Base-by-base conservation (phyloP, 768 basidiomycete genomes). In the Dictyophora rubrovolvata region DNA sequence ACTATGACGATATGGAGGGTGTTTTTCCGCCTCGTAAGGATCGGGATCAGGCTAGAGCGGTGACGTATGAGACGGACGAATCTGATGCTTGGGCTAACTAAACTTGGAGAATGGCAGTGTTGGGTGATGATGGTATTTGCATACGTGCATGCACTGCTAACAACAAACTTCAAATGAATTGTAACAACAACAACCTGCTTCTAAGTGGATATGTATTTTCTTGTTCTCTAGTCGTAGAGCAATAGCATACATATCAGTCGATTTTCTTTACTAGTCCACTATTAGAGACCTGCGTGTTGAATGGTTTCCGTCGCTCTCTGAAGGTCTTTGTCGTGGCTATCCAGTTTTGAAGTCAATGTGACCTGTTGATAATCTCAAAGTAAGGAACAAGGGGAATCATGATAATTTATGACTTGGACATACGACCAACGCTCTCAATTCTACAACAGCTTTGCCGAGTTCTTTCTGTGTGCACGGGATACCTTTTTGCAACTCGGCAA, bases 1-100 rank as follows among this genome's bases (percentile, higher is more conserved):
- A 62, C 22, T 62, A 62, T 33, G 60, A 61, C 48, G 60, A 62
- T 56, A 54, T 61, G 54, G 61, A 62, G 28, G 61, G 53, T 36
- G 42, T 62, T 42, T 61, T 60, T 50, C 59, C 51, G 2, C 59
- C 48, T 22, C 21, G 4, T 3, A 48, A 51, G 42, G n/a, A 42
- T 8, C 36, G 14, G 7, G 36, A 37, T 42, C 42, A 42, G 11
- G 3, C n/a, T 12, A 4, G 42, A 42, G n/a, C 4, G 42, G 42
- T 14, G 4, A 3, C 5, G 18, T 51, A 34, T 20, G 50, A 14
- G 11, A 22, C 16, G 11, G 50, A 22, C 12, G 50, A 51, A 10
- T 22, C 21, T 20, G 28, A 51, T 51, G 21, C 50, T 51, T 34
- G 50, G 50, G 28, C 8, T 2, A 51, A 51, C 18, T 22, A 51